A percentile compares a stretch with the other conserved stretches of the same genome.
Conservation (phyloP, 371 early-diverging fungal genomes). For the Pancytospora epiphaga region DNA sequence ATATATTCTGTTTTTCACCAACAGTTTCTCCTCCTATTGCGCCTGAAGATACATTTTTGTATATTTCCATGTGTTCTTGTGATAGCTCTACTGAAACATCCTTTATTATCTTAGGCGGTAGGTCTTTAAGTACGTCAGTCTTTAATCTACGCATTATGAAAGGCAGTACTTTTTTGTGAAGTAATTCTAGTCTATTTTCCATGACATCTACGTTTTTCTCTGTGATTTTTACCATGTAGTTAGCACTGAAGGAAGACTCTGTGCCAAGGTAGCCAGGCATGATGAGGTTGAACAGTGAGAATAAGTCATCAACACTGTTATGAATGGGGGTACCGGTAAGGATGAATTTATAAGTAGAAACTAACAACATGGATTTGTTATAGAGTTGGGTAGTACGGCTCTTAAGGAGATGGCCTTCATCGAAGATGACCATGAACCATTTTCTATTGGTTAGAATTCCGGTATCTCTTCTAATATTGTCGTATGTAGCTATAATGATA, state of each 20-base stretch:
- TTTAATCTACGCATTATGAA: conserved; percentile 89
- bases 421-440: conserved; percentile 90
- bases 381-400: conserved; percentile 85
- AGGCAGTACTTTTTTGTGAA: conserved; percentile 88
- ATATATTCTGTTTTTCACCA: conserved; percentile 7
- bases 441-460: neutral
- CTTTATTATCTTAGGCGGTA: conserved; percentile 96
- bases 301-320: conserved; percentile 67
- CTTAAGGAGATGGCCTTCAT: conserved; percentile 97
- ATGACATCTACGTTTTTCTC: conserved; percentile 43
- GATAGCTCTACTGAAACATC: conserved; percentile 88
- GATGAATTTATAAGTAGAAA: conserved; percentile 69
- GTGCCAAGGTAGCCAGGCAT: conserved; percentile 73
- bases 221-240: conserved; percentile 65
- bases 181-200: conserved; percentile 67
- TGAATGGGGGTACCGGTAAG: conserved; percentile 96
- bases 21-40: neutral
- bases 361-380: conserved; percentile 72
- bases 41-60: conserved; percentile 65
- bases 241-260: conserved; percentile 47
- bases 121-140: conserved; percentile 86
- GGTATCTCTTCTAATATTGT: conserved; percentile 15
- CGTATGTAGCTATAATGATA: conserved; percentile 1
- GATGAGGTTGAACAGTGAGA: conserved; percentile 73
- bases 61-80: conserved; percentile 69